phyloP scores from a whole-genome alignment of 1,284 basidiomycete species.

The Melanopsichium pennsylvanicum region DNA sequence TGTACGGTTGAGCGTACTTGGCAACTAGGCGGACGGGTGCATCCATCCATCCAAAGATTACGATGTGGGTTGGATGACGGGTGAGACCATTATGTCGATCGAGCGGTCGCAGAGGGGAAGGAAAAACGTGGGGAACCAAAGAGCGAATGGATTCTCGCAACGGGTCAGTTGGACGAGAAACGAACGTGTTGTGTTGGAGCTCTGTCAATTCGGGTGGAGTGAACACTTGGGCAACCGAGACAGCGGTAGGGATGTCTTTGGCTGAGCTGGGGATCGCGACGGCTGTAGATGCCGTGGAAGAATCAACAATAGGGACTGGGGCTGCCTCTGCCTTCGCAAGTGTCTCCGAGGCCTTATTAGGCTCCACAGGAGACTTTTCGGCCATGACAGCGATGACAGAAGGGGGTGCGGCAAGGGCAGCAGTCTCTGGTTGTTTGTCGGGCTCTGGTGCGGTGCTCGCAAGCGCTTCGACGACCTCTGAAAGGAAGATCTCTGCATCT shows the following conservation, averaged over 20 bases:
- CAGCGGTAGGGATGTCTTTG: conserved; percentile 2
- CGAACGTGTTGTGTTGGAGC: conserved; percentile 34
- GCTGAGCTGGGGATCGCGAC: background rate
- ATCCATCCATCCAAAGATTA: conserved; percentile 64
- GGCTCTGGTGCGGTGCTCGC: conserved; percentile 8
- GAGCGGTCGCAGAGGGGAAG: conserved; percentile 22
- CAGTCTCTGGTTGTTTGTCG: conserved; percentile 2
- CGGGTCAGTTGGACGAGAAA: conserved; percentile 22
- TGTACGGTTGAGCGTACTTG: conserved; percentile 60
- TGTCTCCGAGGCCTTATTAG: too few relatives aligned
- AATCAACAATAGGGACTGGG: background rate
- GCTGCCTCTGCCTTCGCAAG: too few relatives aligned
- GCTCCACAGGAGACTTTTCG: too few relatives aligned
- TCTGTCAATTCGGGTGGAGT: conserved; percentile 24
- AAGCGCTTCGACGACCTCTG: conserved; percentile 12
- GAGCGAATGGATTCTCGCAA: conserved; percentile 12
- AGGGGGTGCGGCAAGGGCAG: conserved; percentile 10
- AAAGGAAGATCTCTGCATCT: conserved; percentile 2
- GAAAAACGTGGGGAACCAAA: conserved; percentile 14
- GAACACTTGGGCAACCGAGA: conserved; percentile 6
- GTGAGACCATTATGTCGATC: conserved; percentile 5
- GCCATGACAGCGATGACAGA: background rate
- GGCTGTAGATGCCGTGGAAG: background rate
- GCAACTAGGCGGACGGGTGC: conserved; percentile 52
- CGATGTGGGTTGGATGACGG: conserved; percentile 15